Percentiles rank a stretch among this genome's conserved stretches.
phyloP scores from a whole-genome alignment of 805 yeast genomes.

The Cyberlindnera nakhonratchasimensis region DNA sequence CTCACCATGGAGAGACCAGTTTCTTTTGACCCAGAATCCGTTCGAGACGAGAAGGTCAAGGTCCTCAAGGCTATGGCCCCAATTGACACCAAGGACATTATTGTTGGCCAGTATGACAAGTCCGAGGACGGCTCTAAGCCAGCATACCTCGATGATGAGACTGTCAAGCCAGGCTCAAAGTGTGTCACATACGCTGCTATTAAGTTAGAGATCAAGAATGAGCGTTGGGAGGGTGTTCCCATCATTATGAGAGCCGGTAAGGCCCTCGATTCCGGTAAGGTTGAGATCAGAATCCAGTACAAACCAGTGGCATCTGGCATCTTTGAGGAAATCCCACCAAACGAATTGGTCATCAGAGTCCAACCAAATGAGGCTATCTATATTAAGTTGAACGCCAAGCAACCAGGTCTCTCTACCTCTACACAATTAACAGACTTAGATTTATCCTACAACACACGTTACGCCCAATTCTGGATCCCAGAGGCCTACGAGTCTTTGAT shows the following conservation, averaged over 20 bases:
- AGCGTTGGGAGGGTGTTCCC: slow-evolving; percentile 98
- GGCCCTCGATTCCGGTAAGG: slow-evolving; percentile 93
- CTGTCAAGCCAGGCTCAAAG: slow-evolving; percentile 77
- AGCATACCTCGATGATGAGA: slow-evolving; percentile 85
- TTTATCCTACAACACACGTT: slow-evolving; percentile 77
- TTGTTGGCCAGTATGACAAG: slow-evolving; percentile 84
- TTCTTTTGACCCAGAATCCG: slow-evolving; percentile 85
- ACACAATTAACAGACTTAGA: slow-evolving; percentile 88
- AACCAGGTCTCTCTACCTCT: slow-evolving; percentile 84
- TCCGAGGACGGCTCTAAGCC: slow-evolving; percentile 90
- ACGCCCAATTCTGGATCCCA: slow-evolving; percentile 88
- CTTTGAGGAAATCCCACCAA: slow-evolving; percentile 76
- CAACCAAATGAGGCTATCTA: slow-evolving; percentile 96
- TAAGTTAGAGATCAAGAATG: slow-evolving; percentile 74
- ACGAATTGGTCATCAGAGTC: slow-evolving; percentile 89
- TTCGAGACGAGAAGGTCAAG: slow-evolving; percentile 95
- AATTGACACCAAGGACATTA: slow-evolving; percentile 59
- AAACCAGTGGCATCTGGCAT: slow-evolving; percentile 82
- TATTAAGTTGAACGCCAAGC: slow-evolving; percentile 87
- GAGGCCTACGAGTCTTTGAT: slow-evolving; percentile 97
- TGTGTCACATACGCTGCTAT: slow-evolving; percentile 93
- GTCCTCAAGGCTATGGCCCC: slow-evolving; percentile 78
- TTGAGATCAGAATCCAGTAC: slow-evolving; percentile 91
- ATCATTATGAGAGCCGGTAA: slow-evolving; percentile 95
- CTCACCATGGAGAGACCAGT: slow-evolving; percentile 95